A percentile compares a stretch with the other conserved stretches of the same genome.
Conservation (phyloP, 2,329 filamentous ascomycete genomes). For the Dothidotthia symphoricarpi region DNA sequence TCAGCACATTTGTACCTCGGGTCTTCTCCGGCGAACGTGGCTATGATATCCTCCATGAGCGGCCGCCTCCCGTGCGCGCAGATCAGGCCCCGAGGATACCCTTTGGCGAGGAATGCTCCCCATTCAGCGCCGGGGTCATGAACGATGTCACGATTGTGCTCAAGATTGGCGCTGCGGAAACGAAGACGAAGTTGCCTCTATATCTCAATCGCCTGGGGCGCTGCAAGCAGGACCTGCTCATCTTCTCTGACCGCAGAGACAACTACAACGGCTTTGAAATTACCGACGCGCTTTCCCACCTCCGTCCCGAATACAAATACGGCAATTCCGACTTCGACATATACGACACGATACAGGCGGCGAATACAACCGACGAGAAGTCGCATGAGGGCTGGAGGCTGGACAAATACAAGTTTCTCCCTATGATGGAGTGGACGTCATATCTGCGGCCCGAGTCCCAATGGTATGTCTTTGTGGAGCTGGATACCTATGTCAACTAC, state of each 20-base stretch:
- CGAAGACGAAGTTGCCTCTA: slow-evolving; percentile 55
- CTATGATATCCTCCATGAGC: slow-evolving; percentile 32
- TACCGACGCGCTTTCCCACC: slow-evolving; percentile 47
- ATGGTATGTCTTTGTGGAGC: slow-evolving; percentile 41
- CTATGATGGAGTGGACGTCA: slow-evolving; percentile 54
- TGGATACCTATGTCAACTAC: slow-evolving; percentile 42
- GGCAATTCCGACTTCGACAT: slow-evolving; percentile 53
- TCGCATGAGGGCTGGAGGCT: slow-evolving; percentile 54
- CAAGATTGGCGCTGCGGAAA: slow-evolving; percentile 59
- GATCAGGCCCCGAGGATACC: slow-evolving; percentile 21
- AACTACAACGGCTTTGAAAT: slow-evolving; percentile 52
- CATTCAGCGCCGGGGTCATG: slow-evolving; percentile 34
- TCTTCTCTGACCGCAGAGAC: slow-evolving; percentile 61
- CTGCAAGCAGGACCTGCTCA: slow-evolving; percentile 55
- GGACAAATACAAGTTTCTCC: slow-evolving; percentile 60
- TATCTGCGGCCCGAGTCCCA: slow-evolving; percentile 32
- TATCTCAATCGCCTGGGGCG: slow-evolving; percentile 56
- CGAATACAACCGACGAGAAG: slow-evolving; percentile 40
- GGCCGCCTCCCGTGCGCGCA: slow-evolving; percentile 21
- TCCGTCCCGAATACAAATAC: slow-evolving; percentile 42
- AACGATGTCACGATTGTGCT: slow-evolving; percentile 56
- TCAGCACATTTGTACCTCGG: slow-evolving; percentile 21
- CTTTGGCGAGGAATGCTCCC: slow-evolving; percentile 35
- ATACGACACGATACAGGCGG: slow-evolving; percentile 48
- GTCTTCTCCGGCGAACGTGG: slow-evolving; percentile 30